Base-by-base conservation (phyloP, 139 green algal species). In the Limnomonas spitsbergensis region DNA sequence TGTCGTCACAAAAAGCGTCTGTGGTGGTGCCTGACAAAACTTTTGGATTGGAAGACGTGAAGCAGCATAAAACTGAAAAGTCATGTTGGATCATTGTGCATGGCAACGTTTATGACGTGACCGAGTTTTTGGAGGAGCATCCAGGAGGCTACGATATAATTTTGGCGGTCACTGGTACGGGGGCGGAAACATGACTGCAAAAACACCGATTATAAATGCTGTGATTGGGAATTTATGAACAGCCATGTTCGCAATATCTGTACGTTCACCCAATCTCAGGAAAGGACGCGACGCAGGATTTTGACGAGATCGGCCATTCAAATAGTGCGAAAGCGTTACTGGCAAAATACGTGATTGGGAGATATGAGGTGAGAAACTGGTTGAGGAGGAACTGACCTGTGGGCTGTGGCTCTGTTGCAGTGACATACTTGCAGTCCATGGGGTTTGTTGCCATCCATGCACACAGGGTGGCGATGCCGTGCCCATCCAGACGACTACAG, bases 261-360 rank as follows among this genome's bases (percentile, higher is more conserved):
- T n/a, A n/a, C n/a, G 6, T 71, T 34, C 61, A 35, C 9, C 24
- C 6, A 6, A 38, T 14, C 38, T 14, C 88, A 94, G 92, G 92
- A 71, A 94, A 92, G 82, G 93, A 97, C 71, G 89, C 90, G 0
- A 95, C 93, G 3, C 89, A 94, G 66, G 91, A 95, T 42, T 97
- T 95, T 84, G 93, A 97, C n/a, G 93, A 97, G 73, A 96, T 97
- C 75, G 93, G 92, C 0, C 92, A 97, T 83, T 94, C 88, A 85
- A 93, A 92, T 26, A 87, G 90, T 0, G 92, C 92, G 1, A 88
- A 88, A 69, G 85, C 94, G 42, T 84, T 94, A 81, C 83, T 97
- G 36, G 80, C 89, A 1, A 91, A 95, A 79, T 95, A 95, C 71
- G 73, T 87, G 6, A 91, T 97, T 47, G 93, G 93, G 27, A 81